Base-by-base conservation (phyloP, 805 yeast species). In the Metschnikowia cerradonensis region DNA sequence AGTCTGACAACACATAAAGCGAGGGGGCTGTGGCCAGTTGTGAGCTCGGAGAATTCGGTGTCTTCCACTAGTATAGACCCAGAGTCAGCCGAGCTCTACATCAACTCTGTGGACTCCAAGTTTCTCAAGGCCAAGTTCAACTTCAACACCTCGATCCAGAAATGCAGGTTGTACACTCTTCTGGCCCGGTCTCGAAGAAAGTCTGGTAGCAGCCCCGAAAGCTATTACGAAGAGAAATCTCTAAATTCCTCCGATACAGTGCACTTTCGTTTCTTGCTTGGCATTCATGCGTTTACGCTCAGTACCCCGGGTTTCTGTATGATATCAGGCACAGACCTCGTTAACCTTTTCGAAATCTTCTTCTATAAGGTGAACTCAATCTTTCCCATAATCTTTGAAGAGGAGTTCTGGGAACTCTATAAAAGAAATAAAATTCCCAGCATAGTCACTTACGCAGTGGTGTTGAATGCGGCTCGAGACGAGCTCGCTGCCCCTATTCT, bases 381-480 rank as follows among this genome's bases (percentile, higher is more conserved):
- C 2, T 63, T 76, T 44, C 80, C 81, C 2, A 56, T 77, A 26
- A 57, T 77, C 4, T 70, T 72, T 53, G 73, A 70, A 58, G 61
- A 60, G 20, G 68, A 68, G 41, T 73, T 77, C 56, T 60, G 68
- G 66, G 69, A 59, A 50, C 63, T 56, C 51, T 73, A 53, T 63
- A 58, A 62, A 53, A 49, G 63, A 54, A 48, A 71, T 61, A 52
- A 66, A 62, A 58, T 73, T 65, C 60, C 79, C 62, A 72, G 74
- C 7, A 55, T 74, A 17, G 62, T 76, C 31, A 52, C 70, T 17
- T 76, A 75, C 49, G 75, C 79, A 1, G 70, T 77, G 35, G 62
- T 76, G n/a, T 58, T 76, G 19, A 67, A 65, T 11, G 72, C 77
- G 0, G 69, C 77, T 8, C 60, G 77, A 17, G 76, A 76, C 49